phyloP scores from a whole-genome alignment of 1,284 basidiomycete species.

The Cryptococcus floricola region DNA sequence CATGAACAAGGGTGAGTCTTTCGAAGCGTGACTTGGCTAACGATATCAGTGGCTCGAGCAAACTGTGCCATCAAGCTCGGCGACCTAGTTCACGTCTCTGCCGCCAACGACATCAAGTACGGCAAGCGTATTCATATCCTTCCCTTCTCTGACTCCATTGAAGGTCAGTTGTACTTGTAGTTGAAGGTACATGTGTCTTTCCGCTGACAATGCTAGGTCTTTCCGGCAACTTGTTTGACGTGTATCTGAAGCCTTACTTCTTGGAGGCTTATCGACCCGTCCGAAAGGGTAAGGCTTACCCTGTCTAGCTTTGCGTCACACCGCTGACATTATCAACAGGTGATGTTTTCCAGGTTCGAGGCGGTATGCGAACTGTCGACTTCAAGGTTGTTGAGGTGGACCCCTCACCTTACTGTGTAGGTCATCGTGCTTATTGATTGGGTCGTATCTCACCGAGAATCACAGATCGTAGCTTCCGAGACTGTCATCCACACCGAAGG shows the following conservation, averaged over 20 bases:
- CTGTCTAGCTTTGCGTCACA: slow-evolving; percentile 47
- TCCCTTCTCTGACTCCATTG: slow-evolving; percentile 97
- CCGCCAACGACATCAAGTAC: slow-evolving; percentile 98
- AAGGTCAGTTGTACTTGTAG: slow-evolving; percentile 57
- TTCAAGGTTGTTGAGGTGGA: slow-evolving; percentile 67
- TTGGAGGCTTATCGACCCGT: slow-evolving; percentile 64
- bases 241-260: slow-evolving; percentile 98
- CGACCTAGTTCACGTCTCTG: slow-evolving; percentile 91
- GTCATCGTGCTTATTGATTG: slow-evolving; percentile 4
- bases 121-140: slow-evolving; percentile 93
- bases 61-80: slow-evolving; percentile 97
- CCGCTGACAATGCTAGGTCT: slow-evolving; percentile 52
- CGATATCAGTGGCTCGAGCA: slow-evolving; percentile 78
- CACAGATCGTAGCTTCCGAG: slow-evolving; percentile 43
- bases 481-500: slow-evolving; percentile 64
- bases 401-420: slow-evolving; percentile 43
- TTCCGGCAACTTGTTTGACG: slow-evolving; percentile 97
- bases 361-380: slow-evolving; percentile 95
- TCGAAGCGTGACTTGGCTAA: neutral
- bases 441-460: neutral
- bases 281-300: slow-evolving; percentile 34
- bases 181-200: neutral
- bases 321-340: slow-evolving; percentile 52
- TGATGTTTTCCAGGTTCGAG: slow-evolving; percentile 97
- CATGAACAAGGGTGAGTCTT: slow-evolving; percentile 74